Conservation (phyloP, 805 yeast genomes). For the Zygoascus tannicola region DNA sequence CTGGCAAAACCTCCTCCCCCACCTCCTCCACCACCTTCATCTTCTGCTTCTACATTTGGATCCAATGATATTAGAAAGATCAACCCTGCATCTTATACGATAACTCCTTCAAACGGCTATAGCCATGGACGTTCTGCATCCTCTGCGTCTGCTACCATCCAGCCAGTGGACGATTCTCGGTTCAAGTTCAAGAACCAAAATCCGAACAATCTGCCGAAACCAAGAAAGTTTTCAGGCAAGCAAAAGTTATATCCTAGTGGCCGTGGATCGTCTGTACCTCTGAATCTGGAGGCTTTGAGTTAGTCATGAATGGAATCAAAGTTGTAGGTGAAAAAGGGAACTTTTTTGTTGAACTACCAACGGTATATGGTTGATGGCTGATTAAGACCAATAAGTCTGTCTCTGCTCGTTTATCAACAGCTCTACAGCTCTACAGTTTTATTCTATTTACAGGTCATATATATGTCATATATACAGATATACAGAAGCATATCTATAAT, state of each 20-base stretch:
- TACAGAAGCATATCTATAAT: not conserved
- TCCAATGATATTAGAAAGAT: conserved; percentile 46
- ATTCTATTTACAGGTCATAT: too few species aligned
- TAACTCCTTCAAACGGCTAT: conserved; percentile 29
- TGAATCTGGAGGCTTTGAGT: conserved; percentile 39
- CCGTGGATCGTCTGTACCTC: conserved; percentile 84
- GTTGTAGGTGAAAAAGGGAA: too few species aligned
- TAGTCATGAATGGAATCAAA: not conserved
- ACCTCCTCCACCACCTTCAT: conserved; percentile 21
- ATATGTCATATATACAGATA: not conserved
- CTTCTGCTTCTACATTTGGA: conserved; percentile 20
- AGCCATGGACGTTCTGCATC: conserved; percentile 5
- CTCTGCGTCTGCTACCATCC: conserved; percentile 24
- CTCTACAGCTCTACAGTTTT: too few species aligned
- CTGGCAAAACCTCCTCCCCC: conserved; percentile 22
- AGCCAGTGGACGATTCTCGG: conserved; percentile 72
- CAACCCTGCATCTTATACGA: conserved; percentile 58
- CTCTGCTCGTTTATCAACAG: too few species aligned
- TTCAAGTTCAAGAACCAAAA: conserved; percentile 66
- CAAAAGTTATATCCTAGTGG: conserved; percentile 90
- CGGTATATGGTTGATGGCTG: too few species aligned
- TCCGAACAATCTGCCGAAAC: conserved; percentile 66
- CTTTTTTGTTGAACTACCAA: too few species aligned
- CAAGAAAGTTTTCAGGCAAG: conserved; percentile 66
- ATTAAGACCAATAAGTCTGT: too few species aligned